Evolutionary conservation across 768 basidiomycete species (phyloP), one percentile per base, ranked within the genome.

Genomic region (Symmetrospora coprosmae): DNA sequence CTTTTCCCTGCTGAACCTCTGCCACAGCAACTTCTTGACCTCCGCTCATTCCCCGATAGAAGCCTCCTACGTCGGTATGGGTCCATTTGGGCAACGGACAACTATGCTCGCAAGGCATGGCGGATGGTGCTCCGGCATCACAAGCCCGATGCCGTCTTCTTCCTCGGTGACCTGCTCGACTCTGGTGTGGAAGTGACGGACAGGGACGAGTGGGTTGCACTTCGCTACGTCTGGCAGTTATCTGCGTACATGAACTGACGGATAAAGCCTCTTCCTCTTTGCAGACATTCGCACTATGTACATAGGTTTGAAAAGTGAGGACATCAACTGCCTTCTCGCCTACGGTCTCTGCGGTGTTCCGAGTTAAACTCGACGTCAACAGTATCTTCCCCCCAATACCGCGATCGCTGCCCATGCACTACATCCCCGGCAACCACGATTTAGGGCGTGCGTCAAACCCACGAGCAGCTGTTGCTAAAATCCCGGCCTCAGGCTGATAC

Each of bases 391-490:
- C 38, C 19, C 23, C 61, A 53, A 39, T 30, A 35, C 25, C 65
- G 16, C 61, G 60, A 5, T 35, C 60, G 34, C 65, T 62, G 1
- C 43, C 52, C 77, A 61, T 83, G 82, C 35, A 58, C 71, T 84
- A 81, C 69, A 77, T 91, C 28, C 84, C 89, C 2, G 92, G 92
- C 5, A 97, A 96, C 70, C 89, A 90, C 68, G 92, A 97, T 67
- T 77, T 85, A 33, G 86, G 85, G 81, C 86, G 56, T 50, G 21
- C 8, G 16, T 45, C 13, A 14, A 11, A 9, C 28, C 38, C n/a
- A 3, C 16, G 11, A n/a, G 31, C 33, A 17, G 4, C 23, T 7
- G 19, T n/a, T 21, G 43, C 45, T 25, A 21, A 40, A 38, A 30
- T n/a, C 27, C 23, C 21, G 1, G 25, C 9, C 27, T 23, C 14